phyloP scores from a whole-genome alignment of 192 early-diverging fungal species.

The Gonapodya sp. region DNA sequence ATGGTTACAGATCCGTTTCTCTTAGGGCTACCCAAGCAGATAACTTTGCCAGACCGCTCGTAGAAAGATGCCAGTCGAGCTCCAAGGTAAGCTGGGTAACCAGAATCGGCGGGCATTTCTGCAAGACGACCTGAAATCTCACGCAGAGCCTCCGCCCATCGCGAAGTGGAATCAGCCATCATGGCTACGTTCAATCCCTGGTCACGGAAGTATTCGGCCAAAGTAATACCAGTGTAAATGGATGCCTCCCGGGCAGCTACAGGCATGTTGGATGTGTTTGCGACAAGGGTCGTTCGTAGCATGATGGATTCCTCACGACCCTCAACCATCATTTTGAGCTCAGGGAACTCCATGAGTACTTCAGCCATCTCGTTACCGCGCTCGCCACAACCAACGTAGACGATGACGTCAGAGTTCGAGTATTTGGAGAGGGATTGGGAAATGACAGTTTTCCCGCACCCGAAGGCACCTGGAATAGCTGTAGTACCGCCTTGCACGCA shows the following conservation, averaged over 20 bases:
- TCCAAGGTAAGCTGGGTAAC: constrained; percentile 97
- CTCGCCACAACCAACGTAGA: constrained; percentile 93
- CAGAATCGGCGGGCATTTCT: constrained; percentile 98
- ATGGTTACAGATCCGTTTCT: constrained; percentile 92
- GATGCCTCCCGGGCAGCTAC: constrained; percentile 99
- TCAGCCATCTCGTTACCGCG: constrained; percentile 99
- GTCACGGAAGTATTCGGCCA: constrained; percentile 99
- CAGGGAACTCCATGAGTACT: constrained; percentile 96
- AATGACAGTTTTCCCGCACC: constrained; percentile 99
- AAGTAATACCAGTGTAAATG: constrained; percentile 99
- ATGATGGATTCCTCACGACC: constrained; percentile 98
- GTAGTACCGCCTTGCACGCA: constrained; percentile 99
- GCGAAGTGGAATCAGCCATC: constrained; percentile 99
- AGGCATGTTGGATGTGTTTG: constrained; percentile 99
- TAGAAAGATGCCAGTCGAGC: constrained; percentile 99
- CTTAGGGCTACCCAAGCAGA: constrained; percentile 89
- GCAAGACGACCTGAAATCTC: constrained; percentile 99
- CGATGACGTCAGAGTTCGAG: constrained; percentile 99
- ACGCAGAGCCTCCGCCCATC: constrained; percentile 99
- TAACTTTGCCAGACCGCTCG: constrained; percentile 95
- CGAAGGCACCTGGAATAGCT: constrained; percentile 98
- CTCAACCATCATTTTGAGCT: constrained; percentile 85
- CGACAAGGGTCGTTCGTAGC: constrained; percentile 98
- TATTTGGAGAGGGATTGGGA: constrained; percentile 99
- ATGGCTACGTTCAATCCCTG: constrained; percentile 98